Evolutionary conservation across 2,329 filamentous ascomycete genomes (phyloP).

Genomic region (Colletotrichum sp.): DNA sequence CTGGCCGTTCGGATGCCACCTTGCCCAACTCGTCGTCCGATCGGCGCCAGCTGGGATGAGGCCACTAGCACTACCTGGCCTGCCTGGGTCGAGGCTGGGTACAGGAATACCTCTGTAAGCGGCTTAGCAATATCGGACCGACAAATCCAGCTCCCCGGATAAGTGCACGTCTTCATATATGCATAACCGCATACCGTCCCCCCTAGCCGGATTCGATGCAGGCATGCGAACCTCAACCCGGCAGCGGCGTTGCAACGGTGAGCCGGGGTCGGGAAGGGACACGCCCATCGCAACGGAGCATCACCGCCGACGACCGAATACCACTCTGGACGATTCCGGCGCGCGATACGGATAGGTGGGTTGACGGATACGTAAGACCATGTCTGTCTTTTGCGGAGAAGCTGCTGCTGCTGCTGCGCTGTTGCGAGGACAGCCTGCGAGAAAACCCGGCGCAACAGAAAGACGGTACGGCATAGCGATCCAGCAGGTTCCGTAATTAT

Average conservation of each 20-base stretch:
- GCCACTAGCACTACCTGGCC: neutral
- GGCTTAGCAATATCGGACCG: neutral
- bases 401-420: neutral
- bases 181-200: neutral
- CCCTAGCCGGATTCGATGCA: neutral
- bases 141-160: neutral
- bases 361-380: neutral
- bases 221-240: neutral
- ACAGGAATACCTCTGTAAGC: neutral
- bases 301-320: slow-evolving; percentile 14
- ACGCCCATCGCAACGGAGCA: neutral
- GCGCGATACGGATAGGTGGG: neutral
- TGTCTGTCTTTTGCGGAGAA: neutral
- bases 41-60: neutral
- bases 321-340: slow-evolving; percentile 8
- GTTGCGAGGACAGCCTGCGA: neutral
- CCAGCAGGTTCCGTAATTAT: neutral
- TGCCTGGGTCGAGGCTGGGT: neutral
- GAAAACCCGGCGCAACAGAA: neutral
- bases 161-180: neutral
- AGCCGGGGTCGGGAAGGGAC: neutral
- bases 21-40: slow-evolving; percentile 13
- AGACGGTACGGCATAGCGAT: neutral
- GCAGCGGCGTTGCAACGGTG: neutral
- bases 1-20: neutral